Evolutionary conservation across 257 asterid genomes (phyloP).

Genomic region (Capsicum pubescens): DNA sequence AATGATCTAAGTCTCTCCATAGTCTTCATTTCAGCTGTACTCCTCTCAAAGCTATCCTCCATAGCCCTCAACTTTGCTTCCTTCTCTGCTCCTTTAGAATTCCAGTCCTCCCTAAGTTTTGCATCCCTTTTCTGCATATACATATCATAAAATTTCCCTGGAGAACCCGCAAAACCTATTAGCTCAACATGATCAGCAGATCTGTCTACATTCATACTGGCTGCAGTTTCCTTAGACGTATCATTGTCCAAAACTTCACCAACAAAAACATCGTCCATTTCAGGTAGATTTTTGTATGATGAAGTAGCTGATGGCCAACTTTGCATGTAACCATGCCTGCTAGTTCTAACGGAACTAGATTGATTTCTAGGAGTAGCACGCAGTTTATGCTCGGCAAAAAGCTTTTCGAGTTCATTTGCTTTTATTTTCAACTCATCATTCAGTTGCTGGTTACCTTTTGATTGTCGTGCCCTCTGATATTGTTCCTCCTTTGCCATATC

Average conservation of each 20-base stretch:
- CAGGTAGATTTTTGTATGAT: slow-evolving; percentile 39
- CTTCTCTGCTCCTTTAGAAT: slow-evolving; percentile 75
- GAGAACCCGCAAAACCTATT: slow-evolving; percentile 61
- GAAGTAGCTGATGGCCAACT: slow-evolving; percentile 46
- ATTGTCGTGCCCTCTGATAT: slow-evolving; percentile 61
- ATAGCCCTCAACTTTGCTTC: slow-evolving; percentile 84
- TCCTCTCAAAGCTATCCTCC: slow-evolving; percentile 89
- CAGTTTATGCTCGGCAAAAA: slow-evolving; percentile 73
- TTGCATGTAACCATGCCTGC: slow-evolving; percentile 52
- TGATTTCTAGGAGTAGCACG: slow-evolving; percentile 72
- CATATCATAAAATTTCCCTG: slow-evolving; percentile 73
- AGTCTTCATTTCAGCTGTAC: slow-evolving; percentile 79
- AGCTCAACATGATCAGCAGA: slow-evolving; percentile 42
- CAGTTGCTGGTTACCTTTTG: slow-evolving; percentile 85
- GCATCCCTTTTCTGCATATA: slow-evolving; percentile 90
- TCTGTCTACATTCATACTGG: slow-evolving; percentile 31
- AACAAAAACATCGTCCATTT: slow-evolving; percentile 42
- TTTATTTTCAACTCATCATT: slow-evolving; percentile 84
- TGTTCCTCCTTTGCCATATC: slow-evolving; percentile 43
- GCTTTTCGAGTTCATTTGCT: slow-evolving; percentile 94
- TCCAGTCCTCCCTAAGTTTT: slow-evolving; percentile 89
- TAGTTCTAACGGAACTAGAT: slow-evolving; percentile 54
- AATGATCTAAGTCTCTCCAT: slow-evolving; percentile 70
- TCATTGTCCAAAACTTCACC: slow-evolving; percentile 35
- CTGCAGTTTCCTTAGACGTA: slow-evolving; percentile 40